Percentiles rank a stretch among this genome's conserved stretches.
Evolutionary conservation across 1,139 yeast species (phyloP).

Genomic region (Protomyces inouyei): DNA sequence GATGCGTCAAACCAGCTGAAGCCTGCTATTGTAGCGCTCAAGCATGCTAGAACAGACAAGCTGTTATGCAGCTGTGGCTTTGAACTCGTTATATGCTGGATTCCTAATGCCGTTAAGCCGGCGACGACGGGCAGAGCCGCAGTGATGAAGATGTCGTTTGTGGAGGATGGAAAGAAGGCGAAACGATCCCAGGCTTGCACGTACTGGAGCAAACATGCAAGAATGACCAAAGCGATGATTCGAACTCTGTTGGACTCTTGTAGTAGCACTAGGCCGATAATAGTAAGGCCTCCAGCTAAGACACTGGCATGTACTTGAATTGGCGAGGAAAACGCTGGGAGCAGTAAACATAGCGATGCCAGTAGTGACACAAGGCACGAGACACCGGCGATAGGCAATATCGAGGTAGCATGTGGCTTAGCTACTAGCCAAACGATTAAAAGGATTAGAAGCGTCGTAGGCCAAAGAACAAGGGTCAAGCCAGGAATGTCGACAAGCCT

Average conservation of each 20-base stretch:
- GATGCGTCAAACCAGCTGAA: neutral
- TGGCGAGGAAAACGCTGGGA: neutral
- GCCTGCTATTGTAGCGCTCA: neutral
- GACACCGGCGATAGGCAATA: neutral
- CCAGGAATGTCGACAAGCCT: neutral
- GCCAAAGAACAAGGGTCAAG: neutral
- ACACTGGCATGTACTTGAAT: neutral
- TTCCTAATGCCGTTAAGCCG: neutral
- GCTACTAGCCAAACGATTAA: neutral
- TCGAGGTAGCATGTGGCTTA: too few relatives aligned
- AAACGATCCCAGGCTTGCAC: neutral
- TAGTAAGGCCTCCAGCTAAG: neutral
- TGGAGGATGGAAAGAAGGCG: neutral
- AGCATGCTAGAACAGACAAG: neutral
- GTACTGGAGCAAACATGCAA: neutral
- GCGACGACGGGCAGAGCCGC: neutral
- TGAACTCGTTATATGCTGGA: neutral
- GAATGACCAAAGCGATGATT: neutral
- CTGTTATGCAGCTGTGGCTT: neutral
- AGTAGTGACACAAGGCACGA: neutral
- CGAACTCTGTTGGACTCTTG: neutral
- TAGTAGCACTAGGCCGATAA: neutral
- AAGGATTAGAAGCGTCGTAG: neutral
- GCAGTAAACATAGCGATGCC: neutral
- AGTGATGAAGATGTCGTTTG: neutral